A percentile compares a stretch with the other conserved stretches of the same genome.
These are phyloP conservation scores for Populus hybrid DNA, from an alignment of 441 rosid genomes.

Conservation along the genomic window DNA sequence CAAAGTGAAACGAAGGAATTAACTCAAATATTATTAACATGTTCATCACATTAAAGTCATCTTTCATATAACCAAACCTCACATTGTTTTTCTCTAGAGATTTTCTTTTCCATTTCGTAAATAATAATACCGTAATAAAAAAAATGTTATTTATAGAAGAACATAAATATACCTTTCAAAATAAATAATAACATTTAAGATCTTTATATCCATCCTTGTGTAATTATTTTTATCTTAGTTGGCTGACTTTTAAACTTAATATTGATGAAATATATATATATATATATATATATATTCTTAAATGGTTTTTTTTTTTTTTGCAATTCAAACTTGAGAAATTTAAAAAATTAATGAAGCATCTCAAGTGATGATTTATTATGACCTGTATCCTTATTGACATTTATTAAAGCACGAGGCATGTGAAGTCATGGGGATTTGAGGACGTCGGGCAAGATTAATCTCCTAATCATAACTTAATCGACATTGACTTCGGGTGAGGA, in stretches of 20 bases:
- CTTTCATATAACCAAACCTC: background rate
- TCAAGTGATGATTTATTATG: background rate
- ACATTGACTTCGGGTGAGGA: background rate
- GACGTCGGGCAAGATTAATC: background rate
- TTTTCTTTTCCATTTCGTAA: background rate
- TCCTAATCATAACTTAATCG: background rate
- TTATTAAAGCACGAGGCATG: background rate
- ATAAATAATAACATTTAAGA: no score
- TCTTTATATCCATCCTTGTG: no score
- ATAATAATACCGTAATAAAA: no score
- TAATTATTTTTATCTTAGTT: no score
- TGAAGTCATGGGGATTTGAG: background rate
- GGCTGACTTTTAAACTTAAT: no score
- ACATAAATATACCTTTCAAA: background rate
- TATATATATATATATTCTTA: no score
- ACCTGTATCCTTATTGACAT: background rate
- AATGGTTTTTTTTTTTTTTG: no score
- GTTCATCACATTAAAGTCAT: background rate
- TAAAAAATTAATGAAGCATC: background rate
- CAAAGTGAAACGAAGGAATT: background rate
- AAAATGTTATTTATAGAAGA: no score
- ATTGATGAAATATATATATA: no score
- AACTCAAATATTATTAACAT: no score
- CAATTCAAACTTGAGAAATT: no score
- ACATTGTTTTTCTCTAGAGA: background rate